Evolutionary conservation across 2,329 filamentous ascomycete species (phyloP), one percentile per base, ranked within the genome.

Genomic region (Harringtonia lauricola): DNA sequence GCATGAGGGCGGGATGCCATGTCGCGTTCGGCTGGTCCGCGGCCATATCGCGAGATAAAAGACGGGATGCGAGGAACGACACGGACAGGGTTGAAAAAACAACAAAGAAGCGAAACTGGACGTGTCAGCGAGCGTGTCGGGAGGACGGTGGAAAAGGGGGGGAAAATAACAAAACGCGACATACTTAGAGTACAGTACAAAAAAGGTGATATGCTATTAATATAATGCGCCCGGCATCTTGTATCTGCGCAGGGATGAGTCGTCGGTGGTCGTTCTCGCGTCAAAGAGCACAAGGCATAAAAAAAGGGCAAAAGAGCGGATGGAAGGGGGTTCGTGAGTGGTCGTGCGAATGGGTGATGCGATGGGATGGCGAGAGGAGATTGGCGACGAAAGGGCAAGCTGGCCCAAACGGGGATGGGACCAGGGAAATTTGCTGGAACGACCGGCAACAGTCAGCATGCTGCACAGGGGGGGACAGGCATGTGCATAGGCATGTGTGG

Each of bases 1-100:
- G 70, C 68, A 68, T 70, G 55, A 67, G 59, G 39, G 71, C 70
- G 45, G 70, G 70, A 60, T 74, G 63, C 70, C 70, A 73, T 46
- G 67, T 63, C 49, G 65, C 60, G 52, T 56, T 61, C 36, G 63
- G 57, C 48, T 61, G 59, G 56, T 66, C 62, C 43, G 64, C 64
- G 44, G 64, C 51, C 68, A 73, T 71, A 47, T 28, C 21, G 31
- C 28, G 14, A 29, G 15, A 42, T 36, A 42, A 40, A 33, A 7
- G 14, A 34, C 4, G 37, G 34, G 18, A 28, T 22, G 21, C 17
- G 36, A 40, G 22, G 36, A 33, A 22, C 19, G 24, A 42, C 31
- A 42, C 39, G 35, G 19, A 36, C 4, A 26, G 35, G 30, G 24
- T 14, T 22, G 38, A 29, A 18, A 45, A 30, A 9, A 36, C 15